Conservation (phyloP, 495 filamentous ascomycete species). For the Penicillium paxilli region DNA sequence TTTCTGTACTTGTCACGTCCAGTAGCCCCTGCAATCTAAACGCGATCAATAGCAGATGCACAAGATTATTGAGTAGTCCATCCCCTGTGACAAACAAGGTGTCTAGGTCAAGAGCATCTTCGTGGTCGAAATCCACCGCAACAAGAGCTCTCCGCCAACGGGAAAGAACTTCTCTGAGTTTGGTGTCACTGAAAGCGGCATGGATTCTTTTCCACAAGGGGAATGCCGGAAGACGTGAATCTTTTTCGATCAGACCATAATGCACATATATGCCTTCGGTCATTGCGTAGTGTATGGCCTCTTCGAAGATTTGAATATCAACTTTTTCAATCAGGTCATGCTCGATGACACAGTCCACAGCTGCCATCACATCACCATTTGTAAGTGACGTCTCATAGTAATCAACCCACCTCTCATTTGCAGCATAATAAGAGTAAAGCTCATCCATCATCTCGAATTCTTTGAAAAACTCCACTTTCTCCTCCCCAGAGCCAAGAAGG, state of each 20-base stretch:
- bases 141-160: too few species aligned
- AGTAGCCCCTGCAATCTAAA: not conserved
- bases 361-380: slow-evolving; percentile 7
- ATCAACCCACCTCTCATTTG: slow-evolving; percentile 12
- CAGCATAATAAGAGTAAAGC: slow-evolving; percentile 9
- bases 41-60: not conserved
- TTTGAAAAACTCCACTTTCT: slow-evolving; percentile 24
- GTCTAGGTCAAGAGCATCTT: not conserved
- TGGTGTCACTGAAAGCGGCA: too few species aligned
- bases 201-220: too few species aligned
- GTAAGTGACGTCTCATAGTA: slow-evolving; percentile 11
- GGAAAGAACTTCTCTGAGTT: too few species aligned
- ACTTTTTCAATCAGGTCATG: slow-evolving; percentile 1
- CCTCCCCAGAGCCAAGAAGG: slow-evolving; percentile 19
- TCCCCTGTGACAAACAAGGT: not conserved
- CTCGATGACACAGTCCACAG: not conserved
- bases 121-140: too few species aligned
- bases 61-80: not conserved
- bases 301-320: slow-evolving; percentile 3
- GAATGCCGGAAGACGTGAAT: too few species aligned
- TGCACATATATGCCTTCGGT: not conserved
- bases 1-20: not conserved
- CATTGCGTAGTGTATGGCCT: slow-evolving; percentile 5
- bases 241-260: not conserved
- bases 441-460: slow-evolving; percentile 32